Evolutionary conservation across 305 asterid genomes (phyloP), one percentile per base, ranked within the genome.

Genomic region (Fraxinus sp.): DNA sequence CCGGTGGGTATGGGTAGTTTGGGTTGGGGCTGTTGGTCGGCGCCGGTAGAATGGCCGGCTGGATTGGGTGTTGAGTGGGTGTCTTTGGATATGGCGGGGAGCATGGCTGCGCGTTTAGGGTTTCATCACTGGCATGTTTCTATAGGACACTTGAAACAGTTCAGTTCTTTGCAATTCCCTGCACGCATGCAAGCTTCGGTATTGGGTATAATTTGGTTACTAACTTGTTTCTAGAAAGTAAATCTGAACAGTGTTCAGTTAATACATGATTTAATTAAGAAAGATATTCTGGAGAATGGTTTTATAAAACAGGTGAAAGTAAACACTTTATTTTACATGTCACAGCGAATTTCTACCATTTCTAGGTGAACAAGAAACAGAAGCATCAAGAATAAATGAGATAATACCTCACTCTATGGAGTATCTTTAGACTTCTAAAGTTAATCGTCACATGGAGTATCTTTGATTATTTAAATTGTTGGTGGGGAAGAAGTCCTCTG

Each of bases 241-340:
- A 46, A 49, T 85, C 80, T 18, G 57, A 79, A 52, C 79, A 68
- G 6, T 66, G n/a, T 37, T 64, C 78, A 78, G 77, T 41, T 77
- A 46, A 74, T 78, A 82, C 78, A 16, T 52, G 35, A 68, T 59
- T 52, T 43, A 74, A 77, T 71, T 43, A 59, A 33, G 75, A 32
- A 52, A 72, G 78, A 52, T 14, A 36, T 13, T 24, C 57, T 20
- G 28, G 46, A 72, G 59, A 35, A 70, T 71, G 82, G 84, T 85
- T 66, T 79, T 46, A 77, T 55, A 77, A 41, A 26, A 52, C 73
- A 37, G 71, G 28, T 68, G 75, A 68, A 28, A 1, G 20, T 1
- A 68, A 28, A 68, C 16, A 68, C 20, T 68, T 68, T 68, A 26
- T 68, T 28, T 68, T 68, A 68, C 22, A 28, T 28, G 75, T 68